A percentile compares a stretch with the other conserved stretches of the same genome.
Conservation (phyloP, 179 eudicot genomes). For the Beta corolliflora region DNA sequence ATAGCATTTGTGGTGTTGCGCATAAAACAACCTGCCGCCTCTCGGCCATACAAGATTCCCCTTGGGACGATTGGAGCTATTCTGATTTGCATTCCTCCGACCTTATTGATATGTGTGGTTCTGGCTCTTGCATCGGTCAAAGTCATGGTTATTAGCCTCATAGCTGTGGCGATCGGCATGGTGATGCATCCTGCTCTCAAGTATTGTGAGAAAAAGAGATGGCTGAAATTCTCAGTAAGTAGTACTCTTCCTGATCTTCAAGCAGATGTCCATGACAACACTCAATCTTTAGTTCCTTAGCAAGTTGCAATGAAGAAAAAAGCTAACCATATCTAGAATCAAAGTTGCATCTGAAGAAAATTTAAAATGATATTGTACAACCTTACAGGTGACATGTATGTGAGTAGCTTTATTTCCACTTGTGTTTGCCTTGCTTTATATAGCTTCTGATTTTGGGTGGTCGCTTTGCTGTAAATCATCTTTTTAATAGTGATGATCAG, state of each 20-base stretch:
- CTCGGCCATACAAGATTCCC: constrained; percentile 50
- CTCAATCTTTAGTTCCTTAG: constrained; percentile 39
- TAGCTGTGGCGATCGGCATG: constrained; percentile 42
- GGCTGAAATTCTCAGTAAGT: constrained; percentile 48
- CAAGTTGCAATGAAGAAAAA: constrained; percentile 5
- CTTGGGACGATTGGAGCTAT: constrained; percentile 44
- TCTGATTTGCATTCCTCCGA: constrained; percentile 50
- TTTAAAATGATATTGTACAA: constrained; percentile 11
- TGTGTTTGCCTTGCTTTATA: constrained; percentile 16
- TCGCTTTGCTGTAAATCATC: constrained; percentile 41
- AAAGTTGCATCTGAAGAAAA: constrained; percentile 10
- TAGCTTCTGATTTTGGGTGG: constrained; percentile 26
- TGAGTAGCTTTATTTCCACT: constrained; percentile 28
- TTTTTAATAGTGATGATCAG: constrained; percentile 28
- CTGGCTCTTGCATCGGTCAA: constrained; percentile 49
- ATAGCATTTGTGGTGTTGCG: constrained; percentile 44
- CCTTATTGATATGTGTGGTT: constrained; percentile 46
- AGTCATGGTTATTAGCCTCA: constrained; percentile 49
- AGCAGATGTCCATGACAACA: constrained; percentile 27
- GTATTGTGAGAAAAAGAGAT: constrained; percentile 38
- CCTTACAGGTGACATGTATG: constrained; percentile 35
- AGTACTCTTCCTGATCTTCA: constrained; percentile 38
- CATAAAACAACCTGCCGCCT: constrained; percentile 38
- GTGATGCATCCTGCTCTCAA: constrained; percentile 45
- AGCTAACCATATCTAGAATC: constrained; percentile 19